Evolutionary conservation across 768 basidiomycete genomes (phyloP), one percentile per base, ranked within the genome.

Genomic region (Tylopilus vinaceipallidus): DNA sequence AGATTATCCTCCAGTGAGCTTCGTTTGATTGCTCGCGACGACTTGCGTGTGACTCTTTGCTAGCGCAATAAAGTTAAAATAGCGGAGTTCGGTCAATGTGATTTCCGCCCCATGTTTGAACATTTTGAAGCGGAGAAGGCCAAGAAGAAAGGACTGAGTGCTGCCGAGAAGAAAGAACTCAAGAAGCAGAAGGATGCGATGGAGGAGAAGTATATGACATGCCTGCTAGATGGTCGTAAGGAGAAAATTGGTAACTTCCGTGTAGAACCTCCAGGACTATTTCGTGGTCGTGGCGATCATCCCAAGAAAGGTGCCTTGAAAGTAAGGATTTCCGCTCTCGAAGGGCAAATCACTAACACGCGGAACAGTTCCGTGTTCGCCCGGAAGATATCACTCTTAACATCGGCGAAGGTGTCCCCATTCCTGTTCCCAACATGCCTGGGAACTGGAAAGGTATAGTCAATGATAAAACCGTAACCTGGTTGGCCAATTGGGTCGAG

Each of bases 161-260:
- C 80, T 6, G 85, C 88, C 6, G 91, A 95, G 70, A 98, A 98
- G 79, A 98, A 98, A 68, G 86, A 83, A 52, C 67, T 84, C 37
- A 98, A 98, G 75, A 88, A 86, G 59, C 79, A 77, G 47, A 91
- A 86, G 67, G 95, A 98, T 47, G 80, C 82, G 24, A 62, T 84
- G 52, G 97, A 98, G 70, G 83, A 81, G 42, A 88, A 86, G 54
- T 98, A 94, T 69, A 82, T 80, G 19, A 79, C 80, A 22, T 98
- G 95, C 69, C 63, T 85, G n/a, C 81, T 99, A 29, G 93, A 99
- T 62, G 95, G 95, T 12, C 85, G 95, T 45, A 95, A 93, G 72
- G 97, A 99, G 74, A 98, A 98, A 68, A 82, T 98, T 41, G 97
- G 97, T 33, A 99, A 98, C 73, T 98, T 98, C 77, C 81, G 94